phyloP scores from a whole-genome alignment of 352 stramenopile species.

The Phytophthora sansomeana region DNA sequence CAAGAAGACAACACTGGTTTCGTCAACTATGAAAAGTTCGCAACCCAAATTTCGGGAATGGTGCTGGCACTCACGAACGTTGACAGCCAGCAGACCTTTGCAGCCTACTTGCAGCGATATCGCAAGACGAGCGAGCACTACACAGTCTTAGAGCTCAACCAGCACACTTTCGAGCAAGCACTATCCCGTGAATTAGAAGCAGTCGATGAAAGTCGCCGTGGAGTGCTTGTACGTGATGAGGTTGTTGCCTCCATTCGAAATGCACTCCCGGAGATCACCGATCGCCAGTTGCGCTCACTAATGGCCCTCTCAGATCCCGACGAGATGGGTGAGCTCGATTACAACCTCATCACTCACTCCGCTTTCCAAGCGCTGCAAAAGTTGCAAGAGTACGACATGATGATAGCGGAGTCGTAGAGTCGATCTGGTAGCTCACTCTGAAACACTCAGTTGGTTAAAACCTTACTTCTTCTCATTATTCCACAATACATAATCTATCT shows the following conservation, averaged over 20 bases:
- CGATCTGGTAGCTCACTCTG: neutral
- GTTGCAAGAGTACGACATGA: slow-evolving; percentile 86
- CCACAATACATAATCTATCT: slow-evolving; percentile 41
- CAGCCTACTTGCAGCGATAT: slow-evolving; percentile 66
- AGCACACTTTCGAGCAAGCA: slow-evolving; percentile 83
- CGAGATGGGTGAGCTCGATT: slow-evolving; percentile 79
- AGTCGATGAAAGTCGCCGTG: slow-evolving; percentile 66
- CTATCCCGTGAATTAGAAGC: slow-evolving; percentile 70
- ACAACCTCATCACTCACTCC: slow-evolving; percentile 70
- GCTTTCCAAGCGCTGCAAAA: slow-evolving; percentile 82
- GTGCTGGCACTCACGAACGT: slow-evolving; percentile 71
- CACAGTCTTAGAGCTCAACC: slow-evolving; percentile 76
- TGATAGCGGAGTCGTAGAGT: slow-evolving; percentile 69
- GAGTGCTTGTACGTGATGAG: slow-evolving; percentile 62
- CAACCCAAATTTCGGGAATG: slow-evolving; percentile 71
- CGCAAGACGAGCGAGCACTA: slow-evolving; percentile 84
- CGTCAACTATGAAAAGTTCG: slow-evolving; percentile 81
- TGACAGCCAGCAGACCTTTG: slow-evolving; percentile 70
- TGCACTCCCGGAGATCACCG: slow-evolving; percentile 67
- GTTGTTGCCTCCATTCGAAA: slow-evolving; percentile 66
- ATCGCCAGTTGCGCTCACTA: slow-evolving; percentile 69
- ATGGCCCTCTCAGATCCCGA: slow-evolving; percentile 70
- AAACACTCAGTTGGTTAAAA: slow-evolving; percentile 6
- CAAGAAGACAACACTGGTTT: slow-evolving; percentile 82
- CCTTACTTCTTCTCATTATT: slow-evolving; percentile 22